These are phyloP conservation scores for Fusarium haematococcum DNA, from an alignment of 2,329 filamentous ascomycete genomes.

Conservation along the genomic window DNA sequence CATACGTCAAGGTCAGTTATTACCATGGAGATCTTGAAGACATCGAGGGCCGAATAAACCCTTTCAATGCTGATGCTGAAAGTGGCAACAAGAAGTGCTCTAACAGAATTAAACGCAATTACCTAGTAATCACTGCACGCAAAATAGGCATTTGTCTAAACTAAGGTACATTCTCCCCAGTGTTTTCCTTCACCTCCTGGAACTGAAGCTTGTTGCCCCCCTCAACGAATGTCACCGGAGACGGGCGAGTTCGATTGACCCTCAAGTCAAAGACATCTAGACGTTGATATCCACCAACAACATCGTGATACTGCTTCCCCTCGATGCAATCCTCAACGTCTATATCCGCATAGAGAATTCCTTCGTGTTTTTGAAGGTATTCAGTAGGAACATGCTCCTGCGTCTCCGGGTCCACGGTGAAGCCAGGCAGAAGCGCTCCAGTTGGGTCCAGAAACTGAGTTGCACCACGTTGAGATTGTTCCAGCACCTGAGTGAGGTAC, in stretches of 20 bases:
- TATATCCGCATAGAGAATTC: conserved; percentile 64
- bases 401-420: conserved; percentile 44
- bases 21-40: too few relatives aligned
- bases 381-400: conserved; percentile 44
- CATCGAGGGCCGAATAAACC: too few relatives aligned
- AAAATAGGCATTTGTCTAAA: not conserved
- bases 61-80: too few relatives aligned
- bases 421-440: conserved; percentile 54
- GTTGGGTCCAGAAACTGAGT: conserved; percentile 65
- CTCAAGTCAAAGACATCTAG: conserved; percentile 65
- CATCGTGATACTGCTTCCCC: conserved; percentile 68
- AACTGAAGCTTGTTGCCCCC: not conserved
- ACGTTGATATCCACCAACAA: conserved; percentile 67
- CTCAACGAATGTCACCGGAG: conserved; percentile 47
- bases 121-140: not conserved
- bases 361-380: conserved; percentile 59
- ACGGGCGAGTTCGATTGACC: conserved; percentile 53
- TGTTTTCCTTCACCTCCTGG: not conserved
- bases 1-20: too few relatives aligned
- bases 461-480: conserved; percentile 55
- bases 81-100: not conserved
- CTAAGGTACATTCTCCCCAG: not conserved
- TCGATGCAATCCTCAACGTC: conserved; percentile 63
- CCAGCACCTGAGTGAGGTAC: conserved; percentile 49
- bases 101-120: not conserved